These are phyloP conservation scores for Sextonia rubra DNA, from an alignment of 164 flowering plant genomes.

Conservation along the genomic window DNA sequence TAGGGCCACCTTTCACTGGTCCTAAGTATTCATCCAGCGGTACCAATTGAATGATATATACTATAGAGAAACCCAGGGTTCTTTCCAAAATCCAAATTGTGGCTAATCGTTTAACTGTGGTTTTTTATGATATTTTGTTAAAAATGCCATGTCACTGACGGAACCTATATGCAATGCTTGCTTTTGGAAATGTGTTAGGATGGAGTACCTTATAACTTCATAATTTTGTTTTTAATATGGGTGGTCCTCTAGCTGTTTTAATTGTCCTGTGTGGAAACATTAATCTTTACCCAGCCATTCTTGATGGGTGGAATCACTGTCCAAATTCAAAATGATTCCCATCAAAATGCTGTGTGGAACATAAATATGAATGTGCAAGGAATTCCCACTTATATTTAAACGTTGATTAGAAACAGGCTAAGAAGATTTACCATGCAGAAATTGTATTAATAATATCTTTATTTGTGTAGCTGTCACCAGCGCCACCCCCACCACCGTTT, in stretches of 20 bases:
- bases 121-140: too few relatives aligned
- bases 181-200: too few relatives aligned
- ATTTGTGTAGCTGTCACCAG: conserved; percentile 67
- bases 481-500: conserved; percentile 87
- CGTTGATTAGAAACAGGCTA: neutral
- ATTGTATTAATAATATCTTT: neutral
- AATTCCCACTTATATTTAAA: neutral
- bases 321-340: neutral
- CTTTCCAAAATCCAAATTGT: too few relatives aligned
- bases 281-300: neutral
- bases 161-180: too few relatives aligned
- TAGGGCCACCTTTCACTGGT: neutral
- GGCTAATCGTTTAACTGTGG: too few relatives aligned
- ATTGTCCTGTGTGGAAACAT: neutral
- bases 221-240: neutral
- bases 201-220: too few relatives aligned
- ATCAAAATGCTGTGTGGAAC: neutral
- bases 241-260: neutral
- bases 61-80: neutral
- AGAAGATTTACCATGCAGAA: neutral
- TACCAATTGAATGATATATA: neutral
- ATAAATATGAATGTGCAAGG: neutral
- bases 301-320: neutral
- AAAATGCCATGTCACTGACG: too few relatives aligned
- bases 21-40: neutral